Evolutionary conservation across 148 eudicot genomes (phyloP).

Genomic region (Chenopodium formosanum): DNA sequence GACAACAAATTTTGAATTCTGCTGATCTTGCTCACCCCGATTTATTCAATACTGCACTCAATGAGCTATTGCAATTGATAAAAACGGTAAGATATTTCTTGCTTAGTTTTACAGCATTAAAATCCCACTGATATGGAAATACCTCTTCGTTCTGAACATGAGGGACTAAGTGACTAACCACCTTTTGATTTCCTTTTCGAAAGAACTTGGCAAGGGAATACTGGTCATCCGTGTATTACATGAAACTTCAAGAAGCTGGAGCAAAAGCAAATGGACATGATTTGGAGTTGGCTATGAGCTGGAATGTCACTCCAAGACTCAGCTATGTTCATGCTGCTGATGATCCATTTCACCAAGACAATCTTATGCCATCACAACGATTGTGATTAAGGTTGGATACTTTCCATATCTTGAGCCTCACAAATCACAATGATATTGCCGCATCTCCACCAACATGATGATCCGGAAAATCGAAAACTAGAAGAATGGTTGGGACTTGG

Average conservation of each 20-base stretch:
- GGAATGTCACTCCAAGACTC: slow-evolving; percentile 66
- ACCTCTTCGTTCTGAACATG: not conserved
- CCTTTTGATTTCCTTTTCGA: slow-evolving; percentile 13
- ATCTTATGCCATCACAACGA: slow-evolving; percentile 17
- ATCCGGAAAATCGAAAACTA: not conserved
- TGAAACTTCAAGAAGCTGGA: slow-evolving; percentile 50
- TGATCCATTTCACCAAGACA: slow-evolving; percentile 80
- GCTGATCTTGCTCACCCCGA: slow-evolving; percentile 68
- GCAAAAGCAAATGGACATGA: slow-evolving; percentile 41
- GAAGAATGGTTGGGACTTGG: too few relatives aligned
- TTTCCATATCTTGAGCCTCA: too few relatives aligned
- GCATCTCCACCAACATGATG: not conserved
- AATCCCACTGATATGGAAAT: not conserved
- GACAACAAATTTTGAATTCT: slow-evolving; percentile 75
- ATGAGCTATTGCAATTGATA: slow-evolving; percentile 76
- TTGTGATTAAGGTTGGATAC: not conserved
- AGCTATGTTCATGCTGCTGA: slow-evolving; percentile 67
- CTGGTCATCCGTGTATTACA: slow-evolving; percentile 70
- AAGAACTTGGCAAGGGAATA: slow-evolving; percentile 84
- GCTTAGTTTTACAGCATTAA: not conserved
- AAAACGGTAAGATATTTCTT: slow-evolving; percentile 51
- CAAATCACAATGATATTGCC: not conserved
- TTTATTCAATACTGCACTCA: slow-evolving; percentile 62
- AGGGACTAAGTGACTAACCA: not conserved
- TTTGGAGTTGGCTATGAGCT: slow-evolving; percentile 49